phyloP scores from a whole-genome alignment of 306 rosid species.

The Ammopiptanthus mongolicus region DNA sequence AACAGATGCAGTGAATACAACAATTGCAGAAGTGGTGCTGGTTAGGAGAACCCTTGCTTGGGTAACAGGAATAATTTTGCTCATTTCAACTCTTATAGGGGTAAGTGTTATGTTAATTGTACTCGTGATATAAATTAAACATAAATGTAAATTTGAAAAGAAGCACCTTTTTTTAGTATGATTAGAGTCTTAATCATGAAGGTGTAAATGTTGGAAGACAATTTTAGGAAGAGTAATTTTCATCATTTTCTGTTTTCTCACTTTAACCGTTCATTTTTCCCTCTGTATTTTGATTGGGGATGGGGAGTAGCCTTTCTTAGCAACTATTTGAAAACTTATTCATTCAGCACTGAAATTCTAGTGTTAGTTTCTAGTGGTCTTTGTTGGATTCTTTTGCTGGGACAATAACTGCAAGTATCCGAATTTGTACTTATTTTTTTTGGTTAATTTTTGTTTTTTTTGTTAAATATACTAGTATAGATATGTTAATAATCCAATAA shows the following conservation, averaged over 20 bases:
- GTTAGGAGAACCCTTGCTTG: slow-evolving; percentile 83
- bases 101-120: slow-evolving; percentile 40
- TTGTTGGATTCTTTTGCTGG: neutral
- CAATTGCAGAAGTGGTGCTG: slow-evolving; percentile 40
- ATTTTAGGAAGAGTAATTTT: neutral
- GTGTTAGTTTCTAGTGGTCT: neutral
- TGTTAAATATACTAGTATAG: neutral
- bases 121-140: neutral
- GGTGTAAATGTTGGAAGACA: neutral
- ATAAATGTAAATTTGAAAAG: neutral
- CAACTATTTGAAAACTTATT: neutral
- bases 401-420: neutral
- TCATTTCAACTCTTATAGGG: slow-evolving; percentile 82
- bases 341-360: neutral
- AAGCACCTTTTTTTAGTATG: neutral
- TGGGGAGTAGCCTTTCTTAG: neutral
- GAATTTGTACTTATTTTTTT: neutral
- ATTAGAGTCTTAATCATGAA: neutral
- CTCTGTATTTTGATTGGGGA: neutral
- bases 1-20: slow-evolving; percentile 23
- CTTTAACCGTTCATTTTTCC: neutral
- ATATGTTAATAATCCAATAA: neutral
- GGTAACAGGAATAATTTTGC: slow-evolving; percentile 79
- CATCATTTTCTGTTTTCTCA: neutral
- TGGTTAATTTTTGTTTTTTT: neutral